These are phyloP conservation scores for Thielaviopsis musarum DNA, from an alignment of 2,329 filamentous ascomycete genomes.

Conservation along the genomic window DNA sequence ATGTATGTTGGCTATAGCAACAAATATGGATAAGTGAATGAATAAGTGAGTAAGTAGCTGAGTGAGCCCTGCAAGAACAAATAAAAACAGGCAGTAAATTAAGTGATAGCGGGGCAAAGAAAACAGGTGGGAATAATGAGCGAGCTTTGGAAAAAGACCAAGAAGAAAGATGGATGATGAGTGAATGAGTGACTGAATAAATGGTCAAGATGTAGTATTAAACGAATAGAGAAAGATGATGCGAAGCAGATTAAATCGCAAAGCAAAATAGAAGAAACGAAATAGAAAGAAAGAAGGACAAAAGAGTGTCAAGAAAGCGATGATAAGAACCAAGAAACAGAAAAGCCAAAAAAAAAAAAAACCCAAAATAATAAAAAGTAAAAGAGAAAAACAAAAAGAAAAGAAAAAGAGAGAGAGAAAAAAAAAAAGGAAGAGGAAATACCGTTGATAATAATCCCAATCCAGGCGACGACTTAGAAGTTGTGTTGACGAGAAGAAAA, in stretches of 20 bases:
- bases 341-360: not conserved
- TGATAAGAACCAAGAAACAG: not conserved
- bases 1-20: not conserved
- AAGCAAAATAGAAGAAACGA: not conserved
- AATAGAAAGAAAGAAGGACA: constrained; percentile 4
- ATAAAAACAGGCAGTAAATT: not conserved
- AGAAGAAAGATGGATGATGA: not conserved
- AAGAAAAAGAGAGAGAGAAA: not conserved
- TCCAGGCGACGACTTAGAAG: not conserved
- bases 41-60: not conserved
- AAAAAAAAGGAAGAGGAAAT: not conserved
- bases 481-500: not conserved
- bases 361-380: not conserved
- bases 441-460: not conserved
- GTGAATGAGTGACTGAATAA: not conserved
- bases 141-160: not conserved
- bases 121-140: not conserved
- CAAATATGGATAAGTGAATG: not conserved
- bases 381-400: not conserved
- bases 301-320: not conserved
- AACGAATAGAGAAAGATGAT: not conserved
- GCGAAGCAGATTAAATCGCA: not conserved
- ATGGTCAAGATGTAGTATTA: not conserved
- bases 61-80: not conserved
- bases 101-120: not conserved